Evolutionary conservation across 2,329 filamentous ascomycete species (phyloP), one percentile per base, ranked within the genome.

Genomic region (Pseudogymnoascus sp.): DNA sequence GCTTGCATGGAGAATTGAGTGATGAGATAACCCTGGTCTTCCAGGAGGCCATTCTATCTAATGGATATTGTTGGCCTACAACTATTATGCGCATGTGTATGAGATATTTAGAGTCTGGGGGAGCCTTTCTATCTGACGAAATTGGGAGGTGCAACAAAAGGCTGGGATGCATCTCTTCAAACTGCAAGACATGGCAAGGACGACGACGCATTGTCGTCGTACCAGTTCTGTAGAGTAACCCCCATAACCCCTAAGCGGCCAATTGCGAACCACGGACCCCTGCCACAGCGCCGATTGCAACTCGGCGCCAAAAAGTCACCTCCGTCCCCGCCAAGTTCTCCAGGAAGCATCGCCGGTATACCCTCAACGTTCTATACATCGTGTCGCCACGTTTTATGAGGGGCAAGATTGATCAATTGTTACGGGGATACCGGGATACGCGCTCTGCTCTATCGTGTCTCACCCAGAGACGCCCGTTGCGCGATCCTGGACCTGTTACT

Each of bases 311-410:
- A 33, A 56, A 33, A 33, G 50, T 56, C 50, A 33, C 50, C 29
- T 59, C 60, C 37, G 13, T 70, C 70, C 68, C 68, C 66, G 67
- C 65, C 66, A 76, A 74, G 78, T 74, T 75, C 76, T 77, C 75
- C 77, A 75, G 76, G 80, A 78, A 80, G 80, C 78, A 78, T 78
- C 76, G 74, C 75, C 73, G 74, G 68, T 68, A 64, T 56, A 13
- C 50, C 17, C n/a, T 56, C 50, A 15, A 56, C 50, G 50, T 56
- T 56, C 50, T 33, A 56, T 56, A 56, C 50, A 56, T 56, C 29
- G 50, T 35, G 50, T 56, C 50, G 29, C 50, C 50, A 56, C 50
- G 50, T 56, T 56, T 56, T 21, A 4, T 21, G 50, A 56, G 50
- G 50, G 26, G 29, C 50, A 56, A 56, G 10, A 13, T 5, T 56